Evolutionary conservation across 129 eudicot genomes (phyloP).

Genomic region (Flaveria brownii): DNA sequence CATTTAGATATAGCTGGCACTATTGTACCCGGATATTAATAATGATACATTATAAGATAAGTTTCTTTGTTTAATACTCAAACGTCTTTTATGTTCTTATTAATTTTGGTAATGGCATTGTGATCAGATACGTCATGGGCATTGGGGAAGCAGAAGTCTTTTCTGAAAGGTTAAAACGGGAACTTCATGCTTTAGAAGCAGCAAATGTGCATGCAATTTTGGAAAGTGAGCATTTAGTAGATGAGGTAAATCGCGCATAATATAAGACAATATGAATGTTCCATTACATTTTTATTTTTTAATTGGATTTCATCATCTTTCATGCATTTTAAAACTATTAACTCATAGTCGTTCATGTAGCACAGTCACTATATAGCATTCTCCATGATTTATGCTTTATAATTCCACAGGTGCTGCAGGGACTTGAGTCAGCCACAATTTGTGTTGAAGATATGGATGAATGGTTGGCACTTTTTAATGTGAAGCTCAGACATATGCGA

Average conservation of each 20-base stretch:
- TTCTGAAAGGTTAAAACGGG: constrained; percentile 43
- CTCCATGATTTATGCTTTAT: constrained; percentile 5
- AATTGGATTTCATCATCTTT: not conserved
- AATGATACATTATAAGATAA: constrained; percentile 14
- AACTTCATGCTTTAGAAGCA: constrained; percentile 48
- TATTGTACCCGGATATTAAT: not conserved
- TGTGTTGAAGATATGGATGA: constrained; percentile 95
- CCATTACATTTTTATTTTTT: not conserved
- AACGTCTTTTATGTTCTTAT: constrained; percentile 1
- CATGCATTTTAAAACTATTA: constrained; percentile 12
- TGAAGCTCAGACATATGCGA: constrained; percentile 93
- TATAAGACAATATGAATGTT: not conserved
- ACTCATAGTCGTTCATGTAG: constrained; percentile 14
- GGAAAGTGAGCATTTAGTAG: constrained; percentile 44
- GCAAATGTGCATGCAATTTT: constrained; percentile 48
- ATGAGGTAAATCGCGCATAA: constrained; percentile 32
- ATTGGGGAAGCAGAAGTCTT: constrained; percentile 48
- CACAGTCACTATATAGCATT: not conserved
- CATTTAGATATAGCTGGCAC: not conserved
- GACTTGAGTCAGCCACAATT: constrained; percentile 62
- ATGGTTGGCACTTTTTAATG: constrained; percentile 82
- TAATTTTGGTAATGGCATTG: constrained; percentile 23
- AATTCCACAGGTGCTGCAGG: constrained; percentile 63
- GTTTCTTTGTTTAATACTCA: not conserved
- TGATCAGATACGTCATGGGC: constrained; percentile 38